phyloP scores from a whole-genome alignment of 2,329 filamentous ascomycete genomes.

The Escovopsis sp. region DNA sequence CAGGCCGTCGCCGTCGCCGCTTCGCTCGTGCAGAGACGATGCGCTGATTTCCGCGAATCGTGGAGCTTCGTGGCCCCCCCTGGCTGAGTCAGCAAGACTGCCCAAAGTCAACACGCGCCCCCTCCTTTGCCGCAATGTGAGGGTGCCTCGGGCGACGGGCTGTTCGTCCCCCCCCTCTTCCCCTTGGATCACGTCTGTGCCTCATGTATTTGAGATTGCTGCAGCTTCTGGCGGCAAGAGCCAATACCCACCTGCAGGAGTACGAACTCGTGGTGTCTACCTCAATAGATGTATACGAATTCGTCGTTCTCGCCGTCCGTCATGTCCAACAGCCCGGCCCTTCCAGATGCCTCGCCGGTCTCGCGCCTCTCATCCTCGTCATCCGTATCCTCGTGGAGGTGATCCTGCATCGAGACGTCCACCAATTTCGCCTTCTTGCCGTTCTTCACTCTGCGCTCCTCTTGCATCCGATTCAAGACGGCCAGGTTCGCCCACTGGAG shows the following conservation, averaged over 20 bases:
- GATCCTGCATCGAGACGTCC: constrained; percentile 44
- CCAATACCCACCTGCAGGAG: no score
- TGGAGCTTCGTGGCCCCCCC: no score
- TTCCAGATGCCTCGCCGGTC: constrained; percentile 23
- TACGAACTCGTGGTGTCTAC: no score
- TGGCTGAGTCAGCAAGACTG: neutral
- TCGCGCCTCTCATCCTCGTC: constrained; percentile 5
- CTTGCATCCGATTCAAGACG: constrained; percentile 41
- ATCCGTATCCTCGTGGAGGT: constrained; percentile 22
- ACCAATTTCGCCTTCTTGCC: constrained; percentile 45
- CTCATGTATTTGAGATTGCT: no score
- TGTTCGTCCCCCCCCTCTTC: no score
- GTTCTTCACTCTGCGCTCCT: constrained; percentile 35
- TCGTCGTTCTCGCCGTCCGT: constrained; percentile 54
- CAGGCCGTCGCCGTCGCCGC: no score
- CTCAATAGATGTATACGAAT: constrained; percentile 46
- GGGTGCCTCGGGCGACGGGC: no score
- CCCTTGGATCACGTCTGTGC: no score
- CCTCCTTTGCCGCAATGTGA: neutral
- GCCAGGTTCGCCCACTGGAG: constrained; percentile 40
- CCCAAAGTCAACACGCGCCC: neutral
- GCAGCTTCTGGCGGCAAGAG: no score
- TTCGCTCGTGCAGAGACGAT: no score
- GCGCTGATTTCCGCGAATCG: no score
- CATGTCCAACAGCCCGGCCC: constrained; percentile 38